Evolutionary conservation across 768 basidiomycete genomes (phyloP), one percentile per base, ranked within the genome.

Genomic region (Collybiopsis confluens): DNA sequence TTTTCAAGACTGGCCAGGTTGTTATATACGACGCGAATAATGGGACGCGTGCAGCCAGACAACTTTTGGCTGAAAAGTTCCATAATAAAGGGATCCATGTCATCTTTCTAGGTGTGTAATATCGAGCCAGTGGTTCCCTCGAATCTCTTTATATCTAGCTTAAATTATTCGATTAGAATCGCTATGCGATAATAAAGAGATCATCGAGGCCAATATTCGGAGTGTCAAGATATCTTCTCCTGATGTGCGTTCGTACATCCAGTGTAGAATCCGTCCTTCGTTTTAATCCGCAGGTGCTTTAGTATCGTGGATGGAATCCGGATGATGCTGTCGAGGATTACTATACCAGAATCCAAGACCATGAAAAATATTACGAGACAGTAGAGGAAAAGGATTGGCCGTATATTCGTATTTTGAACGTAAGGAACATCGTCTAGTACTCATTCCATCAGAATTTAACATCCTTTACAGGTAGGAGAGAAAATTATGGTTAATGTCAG

Each of bases 21-120:
- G 92, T 96, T 35, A 95, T 99, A 58, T 98, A 98, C 72, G 97
- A 99, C 66, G 97, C 97, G 26, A 99, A 99, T 65, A 98, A 98
- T 61, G 93, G 93, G 1, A 83, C 82, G 6, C 74, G 77, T 20
- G 78, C 76, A 44, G 78, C 78, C 27, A 74, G 97, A 52, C 82
- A 87, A 57, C 73, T 74, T 20, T 68, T 97, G 45, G 85, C 86
- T 1, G 85, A 94, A 70, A 94, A 84, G 70, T 98, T 96, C 63
- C 87, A 90, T 66, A 80, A 81, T 63, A 78, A 70, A 20, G 93
- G 90, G 1, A 88, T 98, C 48, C 96, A 98, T 75, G 92, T 99
- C 56, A 82, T 98, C 61, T 78, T 98, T 70, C 79, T 99, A 23
- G 96, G 96, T 91, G 70, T 33, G 13, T 6, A 61, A 74, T 58